Evolutionary conservation across 441 rosid species (phyloP), one percentile per base, ranked within the genome.

Genomic region (Flueggea neowawraea): DNA sequence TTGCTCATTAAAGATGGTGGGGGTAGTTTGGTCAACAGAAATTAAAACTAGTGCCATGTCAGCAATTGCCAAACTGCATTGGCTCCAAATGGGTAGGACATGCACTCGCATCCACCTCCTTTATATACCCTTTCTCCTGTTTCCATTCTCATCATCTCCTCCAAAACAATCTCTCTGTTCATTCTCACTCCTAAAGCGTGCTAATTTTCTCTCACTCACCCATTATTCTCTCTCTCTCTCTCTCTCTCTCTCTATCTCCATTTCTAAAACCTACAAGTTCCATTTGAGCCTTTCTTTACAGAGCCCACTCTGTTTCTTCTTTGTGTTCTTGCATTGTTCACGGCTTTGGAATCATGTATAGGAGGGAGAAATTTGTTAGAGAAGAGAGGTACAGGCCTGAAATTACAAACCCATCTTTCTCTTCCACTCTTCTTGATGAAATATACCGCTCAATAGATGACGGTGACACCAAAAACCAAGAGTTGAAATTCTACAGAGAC

Each of bases 351-450:
- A 70, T 4, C 57, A 86, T 83, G 91, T 58, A 69, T 36, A 73
- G 61, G 67, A 59, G 68, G 64, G 79, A 79, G 74, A 76, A 69
- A 67, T 31, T 68, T n/a, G 31, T 67, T 33, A 72, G 72, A 57
- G 81, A 67, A 28, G 76, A 67, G n/a, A 56, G 75, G 50, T 62
- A 67, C 47, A 64, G 41, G 60, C 69, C 50, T 0, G 74, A 62
- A 31, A 64, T 49, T 47, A 60, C 73, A 16, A 80, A 63, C 83
- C 96, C 97, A 43, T 90, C 98, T 65, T 93, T 90, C 74, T 93
- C 98, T 31, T 90, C 98, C 14, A 69, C 75, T 58, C 88, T 93
- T 32, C 96, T 93, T 49, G 98, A 94, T 64, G 78, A 85, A 78
- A 94, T 94, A 68, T 94, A 87, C 82, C 88, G 95, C 54, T 88